Conservation (phyloP, 169 alveolate species). For the Plasmodium cynomolgi region DNA sequence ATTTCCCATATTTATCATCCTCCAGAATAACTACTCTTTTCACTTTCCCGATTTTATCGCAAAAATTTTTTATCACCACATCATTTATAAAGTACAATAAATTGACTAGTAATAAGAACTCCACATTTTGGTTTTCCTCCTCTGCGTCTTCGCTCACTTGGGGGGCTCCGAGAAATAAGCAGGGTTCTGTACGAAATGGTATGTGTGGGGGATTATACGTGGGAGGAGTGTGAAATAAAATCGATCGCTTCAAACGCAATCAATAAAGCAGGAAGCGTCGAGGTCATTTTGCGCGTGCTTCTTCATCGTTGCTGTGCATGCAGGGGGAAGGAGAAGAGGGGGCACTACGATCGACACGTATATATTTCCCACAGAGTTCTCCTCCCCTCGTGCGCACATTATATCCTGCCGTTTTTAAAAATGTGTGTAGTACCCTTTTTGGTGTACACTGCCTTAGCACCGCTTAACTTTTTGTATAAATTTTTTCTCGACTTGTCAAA, state of each 20-base stretch:
- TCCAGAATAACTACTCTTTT: constrained; percentile 71
- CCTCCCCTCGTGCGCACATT: neutral
- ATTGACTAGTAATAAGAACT: constrained; percentile 35
- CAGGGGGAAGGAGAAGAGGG: neutral
- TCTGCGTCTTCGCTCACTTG: constrained; percentile 53
- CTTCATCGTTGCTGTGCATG: neutral
- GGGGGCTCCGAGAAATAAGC: constrained; percentile 66
- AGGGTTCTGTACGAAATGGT: constrained; percentile 26
- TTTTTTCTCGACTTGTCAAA: constrained; percentile 61
- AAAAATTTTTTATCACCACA: constrained; percentile 23
- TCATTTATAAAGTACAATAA: constrained; percentile 63
- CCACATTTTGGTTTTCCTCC: neutral
- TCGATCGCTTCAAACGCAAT: neutral
- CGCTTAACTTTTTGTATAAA: constrained; percentile 62
- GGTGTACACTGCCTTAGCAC: constrained; percentile 37
- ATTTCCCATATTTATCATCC: constrained; percentile 55
- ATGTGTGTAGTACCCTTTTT: constrained; percentile 46
- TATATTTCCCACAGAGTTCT: neutral
- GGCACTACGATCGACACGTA: neutral
- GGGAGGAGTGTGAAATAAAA: neutral
- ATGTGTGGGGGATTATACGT: neutral
- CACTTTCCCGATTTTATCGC: constrained; percentile 68
- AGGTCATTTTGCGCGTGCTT: neutral
- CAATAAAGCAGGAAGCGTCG: neutral
- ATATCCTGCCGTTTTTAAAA: neutral